Base-by-base conservation (phyloP, 177 flowering plant genomes). In the Telopea speciosissima region DNA sequence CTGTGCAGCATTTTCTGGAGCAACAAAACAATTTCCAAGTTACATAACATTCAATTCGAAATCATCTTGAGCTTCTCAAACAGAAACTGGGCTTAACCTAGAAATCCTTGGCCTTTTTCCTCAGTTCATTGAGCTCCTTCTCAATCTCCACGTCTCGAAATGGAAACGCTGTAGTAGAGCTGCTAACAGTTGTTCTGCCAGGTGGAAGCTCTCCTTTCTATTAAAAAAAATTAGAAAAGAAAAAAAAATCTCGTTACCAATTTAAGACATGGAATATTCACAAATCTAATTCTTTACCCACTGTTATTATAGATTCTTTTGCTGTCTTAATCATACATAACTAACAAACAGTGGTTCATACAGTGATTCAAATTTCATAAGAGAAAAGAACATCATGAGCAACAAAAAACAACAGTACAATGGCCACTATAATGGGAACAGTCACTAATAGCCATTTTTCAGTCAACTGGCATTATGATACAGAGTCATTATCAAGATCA, bases 131-230 rank as follows among this genome's bases (percentile, higher is more conserved):
- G n/a, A 95, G 88, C 79, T 95, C 99, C 69, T 62, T 87, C 85
- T 95, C 99, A 44, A 95, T 81, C 70, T 95, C 97, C 1, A 80
- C 52, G 73, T 95, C 99, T 76, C 69, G 83, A 66, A 81, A 88
- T 16, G 92, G 85, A 62, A 70, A 86, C 62, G 83, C 59, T 1
- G 83, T 56, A 63, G 65, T 84, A 44, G 85, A 13, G 68, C 80
- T 82, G n/a, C 86, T 65, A 66, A 79, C 79, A 24, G 81, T 76
- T n/a, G 88, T 70, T 85, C 97, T 87, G 25, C 98, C 97, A 10
- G 96, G 89, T 21, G 98, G 98, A 70, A 91, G 93, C 72, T 89
- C 97, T 74, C 93, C 93, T 80, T 89, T 90, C 96, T 91, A 83
- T 25, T 66, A 16, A 72, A 67, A 28, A 21, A 7, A 70, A 68